These are phyloP conservation scores for Blastobotrys malaysiensis DNA, from an alignment of 1,139 yeast genomes.

Conservation along the genomic window DNA sequence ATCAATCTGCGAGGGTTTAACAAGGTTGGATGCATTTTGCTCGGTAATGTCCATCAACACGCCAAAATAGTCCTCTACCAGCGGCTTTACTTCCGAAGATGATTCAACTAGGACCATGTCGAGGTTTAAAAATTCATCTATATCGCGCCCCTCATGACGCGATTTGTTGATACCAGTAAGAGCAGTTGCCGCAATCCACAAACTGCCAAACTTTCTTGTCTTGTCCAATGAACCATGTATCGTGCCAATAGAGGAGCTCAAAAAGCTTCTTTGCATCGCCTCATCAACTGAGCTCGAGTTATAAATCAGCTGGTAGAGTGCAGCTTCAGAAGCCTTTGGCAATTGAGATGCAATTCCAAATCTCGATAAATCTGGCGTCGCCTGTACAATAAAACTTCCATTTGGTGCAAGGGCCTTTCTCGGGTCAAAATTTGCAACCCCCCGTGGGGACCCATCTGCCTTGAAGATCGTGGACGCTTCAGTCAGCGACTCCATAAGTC, in stretches of 20 bases:
- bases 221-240: neutral
- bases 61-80: neutral
- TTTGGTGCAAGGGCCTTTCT: neutral
- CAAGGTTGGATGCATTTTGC: neutral
- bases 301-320: neutral
- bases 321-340: neutral
- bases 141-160: neutral
- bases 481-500: constrained; percentile 16
- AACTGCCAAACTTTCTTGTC: neutral
- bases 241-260: neutral
- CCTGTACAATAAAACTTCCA: neutral
- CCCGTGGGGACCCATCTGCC: constrained; percentile 16
- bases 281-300: neutral
- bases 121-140: neutral
- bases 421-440: neutral
- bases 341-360: neutral
- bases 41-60: neutral
- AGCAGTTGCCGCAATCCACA: neutral
- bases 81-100: neutral
- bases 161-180: neutral
- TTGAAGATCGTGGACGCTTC: constrained; percentile 21
- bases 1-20: neutral
- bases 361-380: neutral
- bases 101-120: neutral
- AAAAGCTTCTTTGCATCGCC: neutral